Conservation (phyloP, 768 basidiomycete species). For the Lentinula lateritia region DNA sequence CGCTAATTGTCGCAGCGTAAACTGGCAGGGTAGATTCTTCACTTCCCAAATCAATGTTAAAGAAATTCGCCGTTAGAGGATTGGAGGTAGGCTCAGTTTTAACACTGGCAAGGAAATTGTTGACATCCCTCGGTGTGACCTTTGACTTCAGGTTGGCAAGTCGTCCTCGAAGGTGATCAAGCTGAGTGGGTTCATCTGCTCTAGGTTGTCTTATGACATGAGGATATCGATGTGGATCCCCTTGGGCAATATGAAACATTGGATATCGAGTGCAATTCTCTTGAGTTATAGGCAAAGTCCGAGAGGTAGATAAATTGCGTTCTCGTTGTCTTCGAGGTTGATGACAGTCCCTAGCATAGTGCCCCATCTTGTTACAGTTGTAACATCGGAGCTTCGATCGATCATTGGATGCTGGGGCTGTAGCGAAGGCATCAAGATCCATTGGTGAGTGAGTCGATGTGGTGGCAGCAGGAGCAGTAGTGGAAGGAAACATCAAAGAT, state of each 20-base stretch:
- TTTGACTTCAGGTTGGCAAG: not conserved
- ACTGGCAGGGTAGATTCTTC: slow-evolving; percentile 4
- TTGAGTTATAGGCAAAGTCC: no score
- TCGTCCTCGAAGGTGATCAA: not conserved
- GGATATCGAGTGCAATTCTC: not conserved
- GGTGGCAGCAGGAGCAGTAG: not conserved
- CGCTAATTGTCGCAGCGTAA: not conserved
- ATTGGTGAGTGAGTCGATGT: not conserved
- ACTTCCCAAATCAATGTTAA: not conserved
- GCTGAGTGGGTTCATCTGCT: not conserved
- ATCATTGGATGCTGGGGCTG: not conserved
- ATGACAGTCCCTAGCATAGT: slow-evolving; percentile 8
- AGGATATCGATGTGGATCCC: not conserved
- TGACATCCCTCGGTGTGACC: not conserved
- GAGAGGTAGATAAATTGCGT: no score
- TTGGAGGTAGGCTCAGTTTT: not conserved
- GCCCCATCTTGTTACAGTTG: slow-evolving; percentile 10
- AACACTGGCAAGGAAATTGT: not conserved
- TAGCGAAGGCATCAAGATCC: slow-evolving; percentile 5
- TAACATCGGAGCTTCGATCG: slow-evolving; percentile 7
- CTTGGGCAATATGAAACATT: not conserved
- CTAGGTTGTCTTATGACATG: not conserved
- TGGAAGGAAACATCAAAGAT: not conserved
- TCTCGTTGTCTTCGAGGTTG: not conserved
- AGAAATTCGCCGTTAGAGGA: not conserved